A percentile compares a stretch with the other conserved stretches of the same genome.
Conservation (phyloP, 768 basidiomycete genomes). For the Leccinellum rugosiceps region DNA sequence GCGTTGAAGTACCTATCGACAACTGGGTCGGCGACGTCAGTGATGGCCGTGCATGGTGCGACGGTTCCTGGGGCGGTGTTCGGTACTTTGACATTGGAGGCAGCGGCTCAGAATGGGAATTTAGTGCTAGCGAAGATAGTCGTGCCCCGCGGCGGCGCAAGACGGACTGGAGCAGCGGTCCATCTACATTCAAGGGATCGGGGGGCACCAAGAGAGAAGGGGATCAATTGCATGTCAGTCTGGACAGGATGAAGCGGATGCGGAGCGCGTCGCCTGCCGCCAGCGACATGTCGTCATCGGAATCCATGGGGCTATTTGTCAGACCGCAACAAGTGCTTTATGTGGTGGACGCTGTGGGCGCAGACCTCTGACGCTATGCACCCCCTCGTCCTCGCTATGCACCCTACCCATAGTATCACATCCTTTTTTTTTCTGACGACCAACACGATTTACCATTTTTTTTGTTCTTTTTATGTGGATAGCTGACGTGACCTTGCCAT, state of each 20-base stretch:
- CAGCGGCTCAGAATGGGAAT: constrained; percentile 61
- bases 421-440: constrained; percentile 4
- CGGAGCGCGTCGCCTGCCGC: constrained; percentile 65
- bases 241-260: constrained; percentile 53
- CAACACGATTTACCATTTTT: neutral
- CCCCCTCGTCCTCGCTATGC: neutral
- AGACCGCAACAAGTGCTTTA: constrained; percentile 84
- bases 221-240: constrained; percentile 42
- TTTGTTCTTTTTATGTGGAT: constrained; percentile 5
- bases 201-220: constrained; percentile 51
- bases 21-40: constrained; percentile 48
- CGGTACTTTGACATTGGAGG: constrained; percentile 78
- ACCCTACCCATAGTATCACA: neutral
- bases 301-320: constrained; percentile 76
- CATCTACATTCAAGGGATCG: constrained; percentile 36
- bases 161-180: constrained; percentile 24
- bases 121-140: constrained; percentile 44
- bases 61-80: constrained; percentile 78
- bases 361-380: constrained; percentile 44
- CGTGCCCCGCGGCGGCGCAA: constrained; percentile 27
- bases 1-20: constrained; percentile 78
- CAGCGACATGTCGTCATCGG: constrained; percentile 54
- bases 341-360: constrained; percentile 78
- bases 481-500: constrained; percentile 9
- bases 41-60: constrained; percentile 79